Conservation (phyloP, 2,329 filamentous ascomycete species). For the Fusarium odoratissimum region DNA sequence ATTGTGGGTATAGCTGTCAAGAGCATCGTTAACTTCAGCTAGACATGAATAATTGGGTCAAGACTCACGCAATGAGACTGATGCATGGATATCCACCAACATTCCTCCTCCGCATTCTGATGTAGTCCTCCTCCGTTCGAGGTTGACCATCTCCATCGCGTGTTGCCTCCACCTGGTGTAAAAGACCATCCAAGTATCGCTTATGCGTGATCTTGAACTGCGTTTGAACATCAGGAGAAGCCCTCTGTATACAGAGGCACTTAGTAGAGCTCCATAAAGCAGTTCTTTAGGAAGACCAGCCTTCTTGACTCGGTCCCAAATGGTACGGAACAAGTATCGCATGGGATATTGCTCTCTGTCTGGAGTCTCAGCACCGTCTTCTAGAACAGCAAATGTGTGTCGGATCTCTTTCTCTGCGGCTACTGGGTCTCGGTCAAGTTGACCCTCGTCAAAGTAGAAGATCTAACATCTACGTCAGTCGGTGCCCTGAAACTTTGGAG, state of each 20-base stretch:
- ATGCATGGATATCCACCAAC: background rate
- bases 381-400: background rate
- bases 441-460: background rate
- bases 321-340: background rate
- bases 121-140: background rate
- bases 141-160: background rate
- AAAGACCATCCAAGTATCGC: background rate
- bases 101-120: background rate
- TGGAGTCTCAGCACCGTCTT: background rate
- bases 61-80: background rate
- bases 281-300: rapidly evolving
- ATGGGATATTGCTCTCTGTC: background rate
- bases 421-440: background rate
- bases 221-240: background rate
- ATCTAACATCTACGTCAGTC: background rate
- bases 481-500: rapidly evolving
- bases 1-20: background rate
- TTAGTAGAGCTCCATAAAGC: rapidly evolving
- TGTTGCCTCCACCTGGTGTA: background rate
- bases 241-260: background rate
- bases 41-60: rapidly evolving
- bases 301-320: background rate
- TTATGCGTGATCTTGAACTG: background rate
- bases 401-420: background rate
- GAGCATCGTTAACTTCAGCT: background rate